Base-by-base conservation (phyloP, 441 rosid genomes). In the Pelargonium citronellum region DNA sequence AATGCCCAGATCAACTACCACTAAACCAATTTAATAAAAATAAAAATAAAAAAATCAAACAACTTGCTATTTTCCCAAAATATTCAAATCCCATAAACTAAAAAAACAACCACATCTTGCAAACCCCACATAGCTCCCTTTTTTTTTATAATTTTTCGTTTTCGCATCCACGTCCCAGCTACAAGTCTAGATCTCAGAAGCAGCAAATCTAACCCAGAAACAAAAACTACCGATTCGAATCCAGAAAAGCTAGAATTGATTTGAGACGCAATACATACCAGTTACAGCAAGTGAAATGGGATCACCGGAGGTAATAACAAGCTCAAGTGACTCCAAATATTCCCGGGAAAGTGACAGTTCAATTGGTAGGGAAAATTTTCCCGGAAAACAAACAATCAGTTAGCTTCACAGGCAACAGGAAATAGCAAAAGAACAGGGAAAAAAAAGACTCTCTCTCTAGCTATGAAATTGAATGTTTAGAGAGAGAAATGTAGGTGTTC, bases 191-290 rank as follows among this genome's bases (percentile, higher is more conserved):
- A 49, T 49, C 57, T 49, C 57, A 49, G 57, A 49, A 49, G 57
- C 57, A 49, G 57, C 57, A 49, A 49, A 49, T 49, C 57, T 49
- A 49, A 13, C 57, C 5, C 2, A 3, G 55, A 11, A 49, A 49
- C 12, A 16, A 13, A 2, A 49, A 10, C 11, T n/a, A 70, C 47
- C 15, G 69, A 70, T 72, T 77, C 51, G 11, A 70, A 72, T 66
- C 69, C 51, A 68, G 76, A 76, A 37, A 37, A 37, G 6, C 65
- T 20, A 70, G 4, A n/a, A n/a, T n/a, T n/a, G 60, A 70, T 67
- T 62, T 66, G 73, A 72, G 60, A 78, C 22, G 64, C 53, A 30
- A 76, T 77, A 83, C 85, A 78, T 77, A 87, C 83, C 88, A 46
- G 82, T 62, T 19, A 74, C 15, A 34, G 71, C 55, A 78, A 73